Conservation (phyloP, 2,329 filamentous ascomycete species). For the Phaeoacremonium minimum region DNA sequence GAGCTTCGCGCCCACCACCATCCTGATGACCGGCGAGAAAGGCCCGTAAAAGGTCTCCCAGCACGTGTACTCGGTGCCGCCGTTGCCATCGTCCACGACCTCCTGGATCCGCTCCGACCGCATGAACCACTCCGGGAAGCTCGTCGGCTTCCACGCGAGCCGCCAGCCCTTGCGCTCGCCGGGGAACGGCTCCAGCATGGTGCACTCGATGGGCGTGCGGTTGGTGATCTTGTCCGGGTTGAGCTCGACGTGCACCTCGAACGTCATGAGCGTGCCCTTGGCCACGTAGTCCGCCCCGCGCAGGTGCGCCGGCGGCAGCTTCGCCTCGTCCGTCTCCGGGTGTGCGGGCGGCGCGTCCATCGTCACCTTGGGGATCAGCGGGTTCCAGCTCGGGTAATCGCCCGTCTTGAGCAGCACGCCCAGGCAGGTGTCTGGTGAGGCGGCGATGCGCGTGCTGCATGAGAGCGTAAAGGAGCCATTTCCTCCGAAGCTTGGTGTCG, state of each 20-base stretch:
- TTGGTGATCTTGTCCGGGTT: slow-evolving; percentile 10
- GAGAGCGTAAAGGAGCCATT: slow-evolving; percentile 17
- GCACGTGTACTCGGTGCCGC: slow-evolving; percentile 31
- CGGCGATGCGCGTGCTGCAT: slow-evolving; percentile 26
- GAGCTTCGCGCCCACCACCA: slow-evolving; percentile 24
- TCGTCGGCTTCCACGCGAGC: slow-evolving; percentile 32
- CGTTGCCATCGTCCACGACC: slow-evolving; percentile 24
- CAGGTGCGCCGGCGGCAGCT: slow-evolving; percentile 2
- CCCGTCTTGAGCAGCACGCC: slow-evolving; percentile 26
- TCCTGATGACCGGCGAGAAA: slow-evolving; percentile 26
- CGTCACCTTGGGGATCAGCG: slow-evolving; percentile 22
- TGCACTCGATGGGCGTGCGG: slow-evolving; percentile 16
- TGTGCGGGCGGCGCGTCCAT: slow-evolving; percentile 6
- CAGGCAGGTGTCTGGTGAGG: slow-evolving; percentile 23
- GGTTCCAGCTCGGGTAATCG: slow-evolving; percentile 29
- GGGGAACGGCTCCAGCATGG: slow-evolving; percentile 24
- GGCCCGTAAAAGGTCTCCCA: slow-evolving; percentile 42
- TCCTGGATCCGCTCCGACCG: slow-evolving; percentile 37
- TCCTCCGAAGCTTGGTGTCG: slow-evolving; percentile 22
- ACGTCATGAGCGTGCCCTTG: slow-evolving; percentile 23
- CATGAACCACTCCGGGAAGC: slow-evolving; percentile 24
- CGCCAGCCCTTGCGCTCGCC: slow-evolving; percentile 23
- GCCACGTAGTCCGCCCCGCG: slow-evolving; percentile 15
- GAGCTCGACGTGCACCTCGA: slow-evolving; percentile 26
- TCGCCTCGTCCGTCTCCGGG: slow-evolving; percentile 12